Percentiles rank a stretch among this genome's conserved stretches.
These are phyloP conservation scores for Eucommia ulmoides DNA, from an alignment of 257 asterid species.

Conservation along the genomic window DNA sequence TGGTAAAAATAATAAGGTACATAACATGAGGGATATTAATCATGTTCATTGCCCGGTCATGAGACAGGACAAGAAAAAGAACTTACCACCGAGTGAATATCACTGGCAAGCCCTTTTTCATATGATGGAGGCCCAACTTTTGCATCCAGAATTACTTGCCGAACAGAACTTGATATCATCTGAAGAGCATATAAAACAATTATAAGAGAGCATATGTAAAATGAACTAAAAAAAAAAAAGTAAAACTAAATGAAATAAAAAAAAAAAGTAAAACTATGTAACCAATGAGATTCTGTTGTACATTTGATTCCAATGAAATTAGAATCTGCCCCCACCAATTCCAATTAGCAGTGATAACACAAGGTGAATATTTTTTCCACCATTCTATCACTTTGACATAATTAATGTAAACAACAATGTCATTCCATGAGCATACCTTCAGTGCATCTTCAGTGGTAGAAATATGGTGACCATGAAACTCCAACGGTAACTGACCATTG, in stretches of 20 bases:
- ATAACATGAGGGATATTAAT: too few relatives aligned
- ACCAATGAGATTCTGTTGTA: background rate
- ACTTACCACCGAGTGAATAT: conserved; percentile 67
- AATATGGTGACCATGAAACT: conserved; percentile 43
- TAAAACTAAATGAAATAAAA: conserved; percentile 1
- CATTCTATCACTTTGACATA: too few relatives aligned
- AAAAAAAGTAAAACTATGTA: too few relatives aligned
- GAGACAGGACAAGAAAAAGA: background rate
- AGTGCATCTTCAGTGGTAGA: conserved; percentile 82
- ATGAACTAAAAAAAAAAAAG: conserved; percentile 11
- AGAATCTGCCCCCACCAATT: background rate
- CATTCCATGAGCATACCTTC: conserved; percentile 33
- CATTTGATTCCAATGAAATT: background rate
- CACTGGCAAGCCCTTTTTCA: conserved; percentile 73
- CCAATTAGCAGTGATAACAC: too few relatives aligned
- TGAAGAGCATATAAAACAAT: conserved; percentile 20
- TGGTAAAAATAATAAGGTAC: too few relatives aligned
- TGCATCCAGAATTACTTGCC: conserved; percentile 75
- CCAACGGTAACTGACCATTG: conserved; percentile 26
- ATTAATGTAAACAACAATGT: too few relatives aligned
- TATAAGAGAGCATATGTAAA: background rate
- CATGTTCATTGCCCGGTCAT: too few relatives aligned
- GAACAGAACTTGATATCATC: conserved; percentile 71
- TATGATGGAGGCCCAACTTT: conserved; percentile 83
- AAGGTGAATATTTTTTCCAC: too few relatives aligned